phyloP scores from a whole-genome alignment of 176 grass and related monocot genomes.

The Triticum turgidum region DNA sequence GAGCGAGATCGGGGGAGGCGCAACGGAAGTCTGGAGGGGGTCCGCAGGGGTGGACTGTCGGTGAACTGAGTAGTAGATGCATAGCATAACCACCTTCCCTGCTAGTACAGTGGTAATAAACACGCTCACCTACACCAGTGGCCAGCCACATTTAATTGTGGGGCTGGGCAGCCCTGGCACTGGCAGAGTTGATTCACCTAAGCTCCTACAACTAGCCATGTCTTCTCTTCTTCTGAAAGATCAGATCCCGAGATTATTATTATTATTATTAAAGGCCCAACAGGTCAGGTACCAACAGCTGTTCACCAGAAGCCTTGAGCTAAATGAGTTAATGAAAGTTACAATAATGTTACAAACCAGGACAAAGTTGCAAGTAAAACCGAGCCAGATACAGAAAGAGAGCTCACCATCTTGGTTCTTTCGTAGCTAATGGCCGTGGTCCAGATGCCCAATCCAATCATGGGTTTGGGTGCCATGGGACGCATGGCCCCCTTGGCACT shows the following conservation, averaged over 20 bases:
- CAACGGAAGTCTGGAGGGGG: slow-evolving; percentile 33
- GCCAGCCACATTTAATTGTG: slow-evolving; percentile 64
- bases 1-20: slow-evolving; percentile 28
- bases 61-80: slow-evolving; percentile 48
- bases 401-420: slow-evolving; percentile 1
- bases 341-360: neutral
- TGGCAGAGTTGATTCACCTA: slow-evolving; percentile 38
- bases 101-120: slow-evolving; percentile 68
- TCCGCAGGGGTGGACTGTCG: slow-evolving; percentile 59
- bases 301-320: neutral
- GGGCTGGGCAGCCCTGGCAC: slow-evolving; percentile 31
- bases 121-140: slow-evolving; percentile 66
- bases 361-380: neutral
- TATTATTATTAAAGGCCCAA: neutral
- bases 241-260: neutral
- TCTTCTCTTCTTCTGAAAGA: neutral
- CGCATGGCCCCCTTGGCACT: slow-evolving; percentile 16
- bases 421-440: slow-evolving; percentile 1
- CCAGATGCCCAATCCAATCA: slow-evolving; percentile 16
- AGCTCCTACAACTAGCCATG: slow-evolving; percentile 7
- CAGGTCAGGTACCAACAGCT: slow-evolving; percentile 9
- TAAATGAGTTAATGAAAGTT: neutral
- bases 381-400: neutral
- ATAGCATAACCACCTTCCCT: slow-evolving; percentile 54
- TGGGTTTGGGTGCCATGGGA: slow-evolving; percentile 25